Conservation (phyloP, 192 early-diverging fungal genomes). For the Coemansia aciculifera region DNA sequence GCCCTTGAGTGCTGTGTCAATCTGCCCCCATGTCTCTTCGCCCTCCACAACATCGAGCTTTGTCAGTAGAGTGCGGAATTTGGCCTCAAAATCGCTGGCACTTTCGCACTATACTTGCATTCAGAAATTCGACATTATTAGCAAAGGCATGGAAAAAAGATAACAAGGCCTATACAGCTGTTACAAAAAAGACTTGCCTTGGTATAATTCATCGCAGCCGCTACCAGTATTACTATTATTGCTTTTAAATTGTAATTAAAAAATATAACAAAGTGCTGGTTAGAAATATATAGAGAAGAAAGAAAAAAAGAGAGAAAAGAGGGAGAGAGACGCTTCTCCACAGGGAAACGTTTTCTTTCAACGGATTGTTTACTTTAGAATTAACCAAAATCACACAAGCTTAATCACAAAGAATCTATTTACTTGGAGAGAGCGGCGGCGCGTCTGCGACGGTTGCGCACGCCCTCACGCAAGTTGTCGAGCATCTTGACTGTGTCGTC, state of each 20-base stretch:
- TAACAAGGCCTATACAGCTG: not conserved
- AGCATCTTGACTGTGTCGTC: conserved; percentile 81
- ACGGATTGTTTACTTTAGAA: conserved; percentile 3
- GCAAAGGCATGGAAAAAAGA: not conserved
- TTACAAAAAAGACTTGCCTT: conserved; percentile 24
- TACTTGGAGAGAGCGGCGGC: conserved; percentile 20
- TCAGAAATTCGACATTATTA: conserved; percentile 3
- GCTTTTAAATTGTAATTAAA: not conserved
- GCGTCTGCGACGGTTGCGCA: conserved; percentile 63
- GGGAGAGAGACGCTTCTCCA: not conserved
- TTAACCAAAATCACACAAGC: conserved; percentile 1
- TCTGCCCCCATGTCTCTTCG: conserved; percentile 69
- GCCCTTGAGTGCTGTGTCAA: conserved; percentile 61
- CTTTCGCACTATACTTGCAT: conserved; percentile 46
- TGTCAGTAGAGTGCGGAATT: conserved; percentile 36
- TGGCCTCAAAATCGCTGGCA: conserved; percentile 49
- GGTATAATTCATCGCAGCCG: conserved; percentile 45
- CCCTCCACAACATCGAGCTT: conserved; percentile 59
- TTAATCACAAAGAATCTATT: not conserved
- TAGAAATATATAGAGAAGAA: conserved; percentile 15
- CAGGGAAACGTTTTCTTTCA: not conserved
- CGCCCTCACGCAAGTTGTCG: conserved; percentile 70
- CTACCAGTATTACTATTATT: not conserved
- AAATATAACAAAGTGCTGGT: conserved; percentile 3
- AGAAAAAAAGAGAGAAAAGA: not conserved